phyloP scores from a whole-genome alignment of 164 flowering plant genomes.

The Stephania yunnanensis region DNA sequence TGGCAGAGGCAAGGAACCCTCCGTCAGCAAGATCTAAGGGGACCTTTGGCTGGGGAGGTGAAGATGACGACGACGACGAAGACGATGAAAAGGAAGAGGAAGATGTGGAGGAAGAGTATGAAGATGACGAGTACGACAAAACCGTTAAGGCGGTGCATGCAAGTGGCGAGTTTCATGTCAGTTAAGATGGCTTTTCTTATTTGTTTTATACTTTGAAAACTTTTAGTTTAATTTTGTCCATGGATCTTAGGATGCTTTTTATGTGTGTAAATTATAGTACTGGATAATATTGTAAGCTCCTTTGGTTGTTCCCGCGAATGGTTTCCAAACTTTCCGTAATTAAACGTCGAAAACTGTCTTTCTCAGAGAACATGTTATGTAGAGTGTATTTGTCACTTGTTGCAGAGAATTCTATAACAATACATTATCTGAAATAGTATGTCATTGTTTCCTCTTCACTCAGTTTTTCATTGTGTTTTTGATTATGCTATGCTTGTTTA shows the following conservation, averaged over 20 bases:
- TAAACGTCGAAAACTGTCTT: neutral
- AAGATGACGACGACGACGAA: constrained; percentile 52
- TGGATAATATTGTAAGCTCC: neutral
- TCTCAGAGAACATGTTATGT: neutral
- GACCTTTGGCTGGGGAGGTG: constrained; percentile 66
- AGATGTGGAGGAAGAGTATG: constrained; percentile 52
- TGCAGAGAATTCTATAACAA: neutral
- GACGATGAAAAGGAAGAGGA: constrained; percentile 25
- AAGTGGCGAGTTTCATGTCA: constrained; percentile 60
- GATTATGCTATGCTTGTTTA: neutral
- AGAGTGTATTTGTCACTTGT: neutral
- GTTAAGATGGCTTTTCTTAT: constrained; percentile 11
- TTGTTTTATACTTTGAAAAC: neutral
- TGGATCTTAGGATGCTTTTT: neutral
- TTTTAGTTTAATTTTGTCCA: neutral
- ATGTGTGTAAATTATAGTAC: neutral
- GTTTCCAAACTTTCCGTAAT: neutral
- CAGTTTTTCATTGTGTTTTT: neutral
- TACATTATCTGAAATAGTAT: neutral
- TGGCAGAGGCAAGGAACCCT: constrained; percentile 68
- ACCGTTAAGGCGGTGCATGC: constrained; percentile 71
- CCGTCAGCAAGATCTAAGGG: constrained; percentile 46
- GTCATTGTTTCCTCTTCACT: neutral
- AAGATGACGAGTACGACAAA: constrained; percentile 70
- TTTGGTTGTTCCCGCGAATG: neutral